These are phyloP conservation scores for Trichoderma gracile DNA, from an alignment of 2,329 filamentous ascomycete genomes.

Conservation along the genomic window DNA sequence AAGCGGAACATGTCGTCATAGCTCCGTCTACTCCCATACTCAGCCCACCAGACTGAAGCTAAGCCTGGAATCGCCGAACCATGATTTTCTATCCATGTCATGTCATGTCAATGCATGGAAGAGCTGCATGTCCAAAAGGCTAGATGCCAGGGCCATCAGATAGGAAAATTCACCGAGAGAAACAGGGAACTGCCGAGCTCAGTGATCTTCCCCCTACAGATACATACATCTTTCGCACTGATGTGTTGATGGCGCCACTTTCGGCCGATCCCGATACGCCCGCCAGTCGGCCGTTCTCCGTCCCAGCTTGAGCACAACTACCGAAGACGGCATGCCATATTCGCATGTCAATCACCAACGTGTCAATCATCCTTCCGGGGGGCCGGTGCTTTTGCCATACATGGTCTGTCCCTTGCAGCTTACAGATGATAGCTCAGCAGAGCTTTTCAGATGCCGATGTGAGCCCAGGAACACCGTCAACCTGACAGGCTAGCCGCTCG, in stretches of 20 bases:
- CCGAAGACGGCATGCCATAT: too few species aligned
- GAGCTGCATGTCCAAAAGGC: neutral
- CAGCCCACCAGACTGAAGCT: too few species aligned
- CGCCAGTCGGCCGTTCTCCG: neutral
- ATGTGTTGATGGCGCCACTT: neutral
- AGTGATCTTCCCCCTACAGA: neutral
- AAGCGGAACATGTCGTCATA: too few species aligned
- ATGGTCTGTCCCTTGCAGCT: slow-evolving; percentile 14
- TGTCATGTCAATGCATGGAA: neutral
- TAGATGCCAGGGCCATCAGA: neutral
- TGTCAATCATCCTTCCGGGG: slow-evolving; percentile 10
- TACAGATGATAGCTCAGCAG: neutral
- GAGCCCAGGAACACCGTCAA: neutral
- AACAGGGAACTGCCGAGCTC: neutral
- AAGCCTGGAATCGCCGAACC: too few species aligned
- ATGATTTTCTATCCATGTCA: too few species aligned
- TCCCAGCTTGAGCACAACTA: too few species aligned
- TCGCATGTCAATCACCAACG: too few species aligned
- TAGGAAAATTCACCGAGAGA: neutral
- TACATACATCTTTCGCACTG: too few species aligned
- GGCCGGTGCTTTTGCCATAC: slow-evolving; percentile 1
- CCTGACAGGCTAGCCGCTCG: neutral
- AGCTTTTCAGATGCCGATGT: neutral
- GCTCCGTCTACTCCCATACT: too few species aligned
- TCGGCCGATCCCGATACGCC: neutral